Conservation (phyloP, 345 rosid genomes). For the Lepidium africanum region DNA sequence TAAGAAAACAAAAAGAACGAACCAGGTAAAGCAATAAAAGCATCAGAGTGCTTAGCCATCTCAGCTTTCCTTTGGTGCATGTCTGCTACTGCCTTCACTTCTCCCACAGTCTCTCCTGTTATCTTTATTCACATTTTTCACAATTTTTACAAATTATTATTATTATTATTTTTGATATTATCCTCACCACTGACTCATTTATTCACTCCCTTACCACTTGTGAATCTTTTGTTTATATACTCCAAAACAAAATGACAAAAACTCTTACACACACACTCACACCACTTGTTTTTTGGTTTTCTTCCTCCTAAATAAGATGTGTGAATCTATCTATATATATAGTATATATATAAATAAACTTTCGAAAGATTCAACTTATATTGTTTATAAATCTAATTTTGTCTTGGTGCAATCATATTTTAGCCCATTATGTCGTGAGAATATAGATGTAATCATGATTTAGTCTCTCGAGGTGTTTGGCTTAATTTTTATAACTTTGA, state of each 20-base stretch:
- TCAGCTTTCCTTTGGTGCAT: constrained; percentile 88
- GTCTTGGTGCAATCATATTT: constrained; percentile 14
- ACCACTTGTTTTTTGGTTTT: constrained; percentile 23
- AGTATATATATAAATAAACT: too few species aligned
- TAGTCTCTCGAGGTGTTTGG: constrained; percentile 20
- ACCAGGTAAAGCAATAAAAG: constrained; percentile 83
- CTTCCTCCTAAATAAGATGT: not conserved
- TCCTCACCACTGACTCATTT: not conserved
- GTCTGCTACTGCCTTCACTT: constrained; percentile 72
- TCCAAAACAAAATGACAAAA: constrained; percentile 22
- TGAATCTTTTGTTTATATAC: constrained; percentile 1
- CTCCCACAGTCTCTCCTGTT: constrained; percentile 74
- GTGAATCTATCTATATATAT: not conserved
- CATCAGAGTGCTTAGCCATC: constrained; percentile 73
- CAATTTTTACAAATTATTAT: not conserved
- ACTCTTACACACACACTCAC: constrained; percentile 21
- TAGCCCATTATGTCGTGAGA: constrained; percentile 7
- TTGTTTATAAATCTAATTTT: constrained; percentile 1
- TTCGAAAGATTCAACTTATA: not conserved
- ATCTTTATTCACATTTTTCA: constrained; percentile 35
- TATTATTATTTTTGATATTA: not conserved
- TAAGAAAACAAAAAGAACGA: constrained; percentile 10
- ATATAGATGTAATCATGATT: constrained; percentile 26
- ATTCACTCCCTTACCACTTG: constrained; percentile 7
- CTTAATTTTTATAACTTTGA: constrained; percentile 17